phyloP scores from a whole-genome alignment of 2,329 filamentous ascomycete genomes.

The Aureobasidium zeae region DNA sequence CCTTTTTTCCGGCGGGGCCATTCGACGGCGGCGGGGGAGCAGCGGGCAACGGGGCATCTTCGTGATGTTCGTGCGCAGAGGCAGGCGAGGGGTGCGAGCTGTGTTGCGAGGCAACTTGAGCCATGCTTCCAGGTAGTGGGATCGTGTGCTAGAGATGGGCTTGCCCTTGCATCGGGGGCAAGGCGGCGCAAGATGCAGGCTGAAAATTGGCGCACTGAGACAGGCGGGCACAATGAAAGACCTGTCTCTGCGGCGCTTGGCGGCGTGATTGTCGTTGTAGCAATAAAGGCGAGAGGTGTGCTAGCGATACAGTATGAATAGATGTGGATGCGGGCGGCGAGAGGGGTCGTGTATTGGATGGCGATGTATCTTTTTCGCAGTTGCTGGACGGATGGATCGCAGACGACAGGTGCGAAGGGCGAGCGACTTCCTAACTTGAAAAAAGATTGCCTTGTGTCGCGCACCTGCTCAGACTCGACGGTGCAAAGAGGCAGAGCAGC shows the following conservation, averaged over 20 bases:
- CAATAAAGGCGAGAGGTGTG: no score
- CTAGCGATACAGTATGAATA: background rate
- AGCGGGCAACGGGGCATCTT: constrained; percentile 24
- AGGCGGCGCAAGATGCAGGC: background rate
- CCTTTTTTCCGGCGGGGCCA: constrained; percentile 56
- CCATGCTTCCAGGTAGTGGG: constrained; percentile 9
- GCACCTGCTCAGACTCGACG: no score
- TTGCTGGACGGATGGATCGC: no score
- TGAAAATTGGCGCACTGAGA: constrained; percentile 9
- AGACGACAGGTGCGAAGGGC: no score
- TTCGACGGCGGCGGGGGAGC: constrained; percentile 35
- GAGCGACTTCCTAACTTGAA: no score
- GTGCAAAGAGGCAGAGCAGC: constrained; percentile 6
- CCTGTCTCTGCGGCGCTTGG: constrained; percentile 14
- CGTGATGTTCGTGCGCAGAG: constrained; percentile 18
- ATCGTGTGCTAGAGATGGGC: background rate
- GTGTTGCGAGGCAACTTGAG: constrained; percentile 21
- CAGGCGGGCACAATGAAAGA: constrained; percentile 12
- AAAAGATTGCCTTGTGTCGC: no score
- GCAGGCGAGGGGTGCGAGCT: constrained; percentile 25
- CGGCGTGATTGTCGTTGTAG: no score
- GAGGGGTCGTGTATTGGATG: no score
- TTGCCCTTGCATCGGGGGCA: constrained; percentile 13
- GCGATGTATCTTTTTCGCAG: no score
- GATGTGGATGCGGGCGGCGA: background rate